These are phyloP conservation scores for Hyaloscypha hepaticicola DNA, from an alignment of 495 filamentous ascomycete species.

Conservation along the genomic window DNA sequence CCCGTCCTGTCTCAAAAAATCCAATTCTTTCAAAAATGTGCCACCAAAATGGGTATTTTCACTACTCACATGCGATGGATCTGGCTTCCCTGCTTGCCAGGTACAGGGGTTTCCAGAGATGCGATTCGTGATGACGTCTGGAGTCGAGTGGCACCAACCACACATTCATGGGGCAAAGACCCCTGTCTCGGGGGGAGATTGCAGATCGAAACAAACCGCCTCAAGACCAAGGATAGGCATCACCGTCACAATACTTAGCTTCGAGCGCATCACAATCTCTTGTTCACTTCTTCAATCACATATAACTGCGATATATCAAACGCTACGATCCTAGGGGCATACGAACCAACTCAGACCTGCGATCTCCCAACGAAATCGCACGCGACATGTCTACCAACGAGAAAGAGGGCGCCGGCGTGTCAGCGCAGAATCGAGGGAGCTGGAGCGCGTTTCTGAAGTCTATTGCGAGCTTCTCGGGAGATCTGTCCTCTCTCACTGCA, in stretches of 20 bases:
- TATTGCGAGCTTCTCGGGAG: constrained; percentile 94
- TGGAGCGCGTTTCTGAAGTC: constrained; percentile 48
- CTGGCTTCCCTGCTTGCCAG: neutral
- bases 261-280: neutral
- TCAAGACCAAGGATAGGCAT: neutral
- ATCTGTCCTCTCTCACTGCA: constrained; percentile 90
- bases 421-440: constrained; percentile 31
- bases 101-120: neutral
- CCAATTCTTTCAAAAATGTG: neutral
- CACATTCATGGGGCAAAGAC: constrained; percentile 2
- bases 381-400: constrained; percentile 26
- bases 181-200: neutral
- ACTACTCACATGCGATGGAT: constrained; percentile 2
- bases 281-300: neutral
- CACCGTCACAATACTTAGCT: neutral
- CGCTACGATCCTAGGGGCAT: neutral
- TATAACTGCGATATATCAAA: neutral
- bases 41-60: neutral
- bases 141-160: neutral
- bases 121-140: neutral
- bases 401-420: constrained; percentile 31
- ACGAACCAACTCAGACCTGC: constrained; percentile 1
- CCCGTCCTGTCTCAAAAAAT: neutral
- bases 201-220: neutral
- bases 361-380: neutral